Base-by-base conservation (phyloP, 2,329 filamentous ascomycete genomes). In the Aspergillus fischeri region DNA sequence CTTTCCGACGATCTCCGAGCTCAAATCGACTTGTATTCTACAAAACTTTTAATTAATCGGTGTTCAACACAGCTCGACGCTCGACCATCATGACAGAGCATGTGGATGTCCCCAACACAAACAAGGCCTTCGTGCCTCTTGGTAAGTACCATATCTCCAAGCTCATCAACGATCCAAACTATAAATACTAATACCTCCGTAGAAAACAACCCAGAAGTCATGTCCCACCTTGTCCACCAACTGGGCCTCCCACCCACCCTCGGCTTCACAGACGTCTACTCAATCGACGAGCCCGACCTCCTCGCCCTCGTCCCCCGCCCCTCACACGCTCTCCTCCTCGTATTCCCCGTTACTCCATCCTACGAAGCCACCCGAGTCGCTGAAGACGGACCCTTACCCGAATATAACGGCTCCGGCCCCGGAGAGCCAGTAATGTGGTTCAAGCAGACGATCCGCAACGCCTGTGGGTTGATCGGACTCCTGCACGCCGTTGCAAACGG, bases 401-500 rank as follows among this genome's bases (percentile, higher is more conserved):
- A 86, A 42, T 96, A 96, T 77, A 71, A 73, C 0, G 89, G 88
- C 47, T 81, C 79, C 20, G 92, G 92, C 1, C 76, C 82, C 0
- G 70, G 68, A 0, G 91, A 97, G 70, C 87, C 90, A 4, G 90
- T 97, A 0, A 69, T 96, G 7, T 99, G 93, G 94, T 97, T 92
- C 81, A 89, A 86, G 65, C 93, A 97, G 78, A 97, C 92, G 0
- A 97, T 97, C 67, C 84, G 89, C 59, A 96, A 97, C 72, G 91
- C 93, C 0, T 97, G 93, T 73, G 93, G 93, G 0, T 78, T 96
- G 48, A 96, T 97, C 79, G 94, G 90, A 0, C 76, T 97, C 28
- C 73, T 97, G 49, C 94, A 97, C 71, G 89, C 88, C 20, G 84
- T 91, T 0, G 82, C 82, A 49, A 99, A 97, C 73, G 92, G 92